Percentiles rank a stretch among this genome's conserved stretches.
These are phyloP conservation scores for Trichocladium uniseriatum DNA, from an alignment of 495 filamentous ascomycete species.

Conservation along the genomic window DNA sequence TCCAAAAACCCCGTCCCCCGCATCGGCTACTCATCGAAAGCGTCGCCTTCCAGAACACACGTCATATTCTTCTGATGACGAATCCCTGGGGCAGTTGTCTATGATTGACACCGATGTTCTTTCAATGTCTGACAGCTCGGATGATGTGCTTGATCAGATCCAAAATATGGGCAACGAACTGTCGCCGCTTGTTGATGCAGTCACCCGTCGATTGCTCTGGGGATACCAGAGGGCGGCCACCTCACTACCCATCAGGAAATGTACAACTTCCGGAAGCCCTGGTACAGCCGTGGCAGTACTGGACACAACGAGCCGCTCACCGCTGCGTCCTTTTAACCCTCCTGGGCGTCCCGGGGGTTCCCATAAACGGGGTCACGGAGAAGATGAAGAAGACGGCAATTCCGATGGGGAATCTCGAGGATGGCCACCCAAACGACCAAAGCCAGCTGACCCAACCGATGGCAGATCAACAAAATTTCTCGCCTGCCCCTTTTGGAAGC, in stretches of 20 bases:
- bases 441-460: too few species aligned
- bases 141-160: not conserved
- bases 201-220: not conserved
- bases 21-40: too few species aligned
- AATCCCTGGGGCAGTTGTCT: not conserved
- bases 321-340: too few species aligned
- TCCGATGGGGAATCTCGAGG: not conserved
- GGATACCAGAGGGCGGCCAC: not conserved
- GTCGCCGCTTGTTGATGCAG: not conserved
- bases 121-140: not conserved
- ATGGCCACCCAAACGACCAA: not conserved
- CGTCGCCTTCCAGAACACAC: too few species aligned
- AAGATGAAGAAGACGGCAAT: not conserved
- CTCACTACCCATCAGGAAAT: too few species aligned
- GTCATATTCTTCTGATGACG: not conserved
- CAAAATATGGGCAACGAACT: not conserved
- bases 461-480: not conserved
- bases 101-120: not conserved
- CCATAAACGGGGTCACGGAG: too few species aligned
- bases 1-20: too few species aligned
- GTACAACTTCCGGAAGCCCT: too few species aligned
- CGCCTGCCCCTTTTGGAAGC: slow-evolving; percentile 20
- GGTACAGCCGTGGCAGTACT: too few species aligned
- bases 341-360: too few species aligned
- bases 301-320: too few species aligned